A percentile compares a stretch with the other conserved stretches of the same genome.
Conservation (phyloP, 345 rosid genomes). For the Lumnitzera racemosa region DNA sequence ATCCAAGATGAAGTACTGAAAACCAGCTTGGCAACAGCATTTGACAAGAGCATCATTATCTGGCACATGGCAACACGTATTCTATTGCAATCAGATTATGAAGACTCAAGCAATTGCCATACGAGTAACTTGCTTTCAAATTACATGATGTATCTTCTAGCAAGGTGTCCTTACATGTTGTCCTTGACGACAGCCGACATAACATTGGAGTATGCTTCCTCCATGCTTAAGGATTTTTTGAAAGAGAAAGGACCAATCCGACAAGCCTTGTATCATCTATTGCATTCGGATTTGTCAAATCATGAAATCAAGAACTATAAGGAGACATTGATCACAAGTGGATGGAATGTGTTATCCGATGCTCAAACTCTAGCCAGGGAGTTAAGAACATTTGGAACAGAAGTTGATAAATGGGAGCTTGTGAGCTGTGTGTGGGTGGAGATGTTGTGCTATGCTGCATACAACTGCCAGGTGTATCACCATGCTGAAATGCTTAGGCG, state of each 20-base stretch:
- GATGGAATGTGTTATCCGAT: conserved; percentile 4
- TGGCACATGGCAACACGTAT: conserved; percentile 10
- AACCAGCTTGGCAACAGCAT: background rate
- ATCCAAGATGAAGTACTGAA: background rate
- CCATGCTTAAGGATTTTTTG: background rate
- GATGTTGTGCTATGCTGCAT: conserved; percentile 6
- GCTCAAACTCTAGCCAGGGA: background rate
- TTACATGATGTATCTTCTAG: conserved; percentile 10
- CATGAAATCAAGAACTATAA: background rate
- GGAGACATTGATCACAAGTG: conserved; percentile 3
- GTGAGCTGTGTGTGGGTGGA: conserved; percentile 7
- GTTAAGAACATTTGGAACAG: background rate
- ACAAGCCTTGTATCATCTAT: background rate
- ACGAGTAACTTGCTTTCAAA: conserved; percentile 1
- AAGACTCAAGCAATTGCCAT: background rate
- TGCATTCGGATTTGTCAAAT: background rate
- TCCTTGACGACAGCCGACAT: background rate
- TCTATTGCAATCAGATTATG: background rate
- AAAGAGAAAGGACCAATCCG: background rate
- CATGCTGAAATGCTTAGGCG: conserved; percentile 3
- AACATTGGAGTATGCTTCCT: conserved; percentile 4
- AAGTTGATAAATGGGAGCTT: background rate
- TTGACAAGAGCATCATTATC: conserved; percentile 7
- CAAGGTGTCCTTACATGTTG: conserved; percentile 5
- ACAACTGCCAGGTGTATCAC: conserved; percentile 5